These are phyloP conservation scores for Melastoma malabathricum DNA, from an alignment of 345 rosid genomes.

Conservation along the genomic window DNA sequence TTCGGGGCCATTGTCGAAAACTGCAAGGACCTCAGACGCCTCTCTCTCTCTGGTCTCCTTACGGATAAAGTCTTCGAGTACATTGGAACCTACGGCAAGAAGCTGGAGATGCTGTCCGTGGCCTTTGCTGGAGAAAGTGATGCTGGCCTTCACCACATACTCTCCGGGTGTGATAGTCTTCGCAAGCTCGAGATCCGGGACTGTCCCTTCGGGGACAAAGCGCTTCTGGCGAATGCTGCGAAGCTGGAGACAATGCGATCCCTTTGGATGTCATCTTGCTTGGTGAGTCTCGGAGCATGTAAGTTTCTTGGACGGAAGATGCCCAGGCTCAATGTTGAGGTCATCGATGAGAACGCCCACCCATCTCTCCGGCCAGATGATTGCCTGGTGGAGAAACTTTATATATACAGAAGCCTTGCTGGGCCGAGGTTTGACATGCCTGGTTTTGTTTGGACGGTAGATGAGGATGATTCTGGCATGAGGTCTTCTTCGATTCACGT, in stretches of 20 bases:
- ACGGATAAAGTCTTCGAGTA: conserved; percentile 70
- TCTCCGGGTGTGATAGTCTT: conserved; percentile 76
- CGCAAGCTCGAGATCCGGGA: conserved; percentile 87
- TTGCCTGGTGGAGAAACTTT: conserved; percentile 77
- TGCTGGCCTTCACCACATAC: conserved; percentile 70
- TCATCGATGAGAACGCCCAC: conserved; percentile 64
- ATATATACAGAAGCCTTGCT: conserved; percentile 60
- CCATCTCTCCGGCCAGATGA: conserved; percentile 48
- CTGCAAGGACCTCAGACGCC: conserved; percentile 73
- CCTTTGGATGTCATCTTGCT: conserved; percentile 99
- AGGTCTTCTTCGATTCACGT: conserved; percentile 13
- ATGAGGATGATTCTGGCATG: conserved; percentile 32
- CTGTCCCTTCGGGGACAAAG: conserved; percentile 87
- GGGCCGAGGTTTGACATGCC: conserved; percentile 85
- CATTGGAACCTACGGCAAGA: conserved; percentile 66
- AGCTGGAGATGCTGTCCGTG: conserved; percentile 80
- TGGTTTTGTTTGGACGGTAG: conserved; percentile 60
- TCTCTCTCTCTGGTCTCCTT: conserved; percentile 82
- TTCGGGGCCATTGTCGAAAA: conserved; percentile 81
- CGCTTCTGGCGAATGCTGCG: conserved; percentile 70
- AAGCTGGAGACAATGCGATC: conserved; percentile 99
- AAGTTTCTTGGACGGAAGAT: conserved; percentile 73
- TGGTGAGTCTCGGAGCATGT: conserved; percentile 74
- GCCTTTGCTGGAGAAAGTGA: conserved; percentile 97
- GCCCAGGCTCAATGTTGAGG: conserved; percentile 81